Conservation (phyloP, 148 eudicot genomes). For the Arctostaphylos glauca region DNA sequence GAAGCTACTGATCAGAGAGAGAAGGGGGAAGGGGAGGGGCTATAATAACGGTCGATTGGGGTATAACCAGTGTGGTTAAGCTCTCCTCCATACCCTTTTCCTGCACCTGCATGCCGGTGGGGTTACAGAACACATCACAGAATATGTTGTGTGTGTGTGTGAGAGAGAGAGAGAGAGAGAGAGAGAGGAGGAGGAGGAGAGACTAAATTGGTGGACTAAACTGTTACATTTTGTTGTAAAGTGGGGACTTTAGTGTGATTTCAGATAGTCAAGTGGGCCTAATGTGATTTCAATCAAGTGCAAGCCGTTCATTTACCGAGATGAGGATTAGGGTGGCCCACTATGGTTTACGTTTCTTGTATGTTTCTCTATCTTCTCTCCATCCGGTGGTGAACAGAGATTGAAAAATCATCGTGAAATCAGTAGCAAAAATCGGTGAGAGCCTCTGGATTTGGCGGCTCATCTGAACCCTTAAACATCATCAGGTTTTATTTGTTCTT, state of each 20-base stretch:
- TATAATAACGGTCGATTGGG: too few relatives aligned
- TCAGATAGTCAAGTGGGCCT: neutral
- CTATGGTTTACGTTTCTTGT: neutral
- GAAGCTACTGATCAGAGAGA: too few relatives aligned
- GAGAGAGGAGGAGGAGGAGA: neutral
- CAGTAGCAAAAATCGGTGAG: neutral
- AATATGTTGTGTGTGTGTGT: too few relatives aligned
- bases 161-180: neutral
- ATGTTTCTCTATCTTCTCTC: neutral
- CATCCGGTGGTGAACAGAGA: neutral
- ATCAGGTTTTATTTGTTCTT: neutral
- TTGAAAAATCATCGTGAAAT: neutral
- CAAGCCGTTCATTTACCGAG: conserved; percentile 16
- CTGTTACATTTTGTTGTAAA: neutral
- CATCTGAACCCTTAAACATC: neutral
- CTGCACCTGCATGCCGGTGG: neutral
- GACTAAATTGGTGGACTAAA: neutral
- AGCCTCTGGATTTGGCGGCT: neutral
- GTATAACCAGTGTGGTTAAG: too few relatives aligned
- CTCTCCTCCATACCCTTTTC: too few relatives aligned
- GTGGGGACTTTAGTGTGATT: neutral
- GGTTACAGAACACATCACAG: neutral
- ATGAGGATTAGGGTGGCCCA: conserved; percentile 20
- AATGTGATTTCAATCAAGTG: neutral
- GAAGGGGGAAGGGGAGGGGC: too few relatives aligned